Percentiles rank a stretch among this genome's conserved stretches.
Conservation (phyloP, 805 yeast species). For the Sugiyamaella boreocaroliniensis region DNA sequence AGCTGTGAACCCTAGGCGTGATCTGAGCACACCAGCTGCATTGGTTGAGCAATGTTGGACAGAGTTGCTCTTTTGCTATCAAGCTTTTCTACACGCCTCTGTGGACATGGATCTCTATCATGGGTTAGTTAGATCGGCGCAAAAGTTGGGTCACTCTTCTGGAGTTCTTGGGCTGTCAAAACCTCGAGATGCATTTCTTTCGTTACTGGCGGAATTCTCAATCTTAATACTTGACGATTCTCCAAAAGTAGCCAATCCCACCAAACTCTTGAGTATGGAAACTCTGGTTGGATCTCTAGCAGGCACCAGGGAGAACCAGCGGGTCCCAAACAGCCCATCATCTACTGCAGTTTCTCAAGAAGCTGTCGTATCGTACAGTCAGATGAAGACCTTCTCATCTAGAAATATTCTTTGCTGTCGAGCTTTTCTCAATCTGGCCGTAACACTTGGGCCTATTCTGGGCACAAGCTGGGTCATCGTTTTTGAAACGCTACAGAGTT, state of each 20-base stretch:
- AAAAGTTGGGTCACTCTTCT: constrained; percentile 72
- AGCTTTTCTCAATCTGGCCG: constrained; percentile 69
- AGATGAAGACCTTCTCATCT: constrained; percentile 26
- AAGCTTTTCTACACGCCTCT: constrained; percentile 53
- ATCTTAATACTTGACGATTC: constrained; percentile 10
- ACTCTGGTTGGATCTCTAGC: constrained; percentile 21
- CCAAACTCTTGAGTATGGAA: constrained; percentile 14
- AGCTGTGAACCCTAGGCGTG: background rate
- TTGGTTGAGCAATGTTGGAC: constrained; percentile 28
- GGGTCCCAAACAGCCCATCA: background rate
- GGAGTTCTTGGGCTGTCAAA: constrained; percentile 59
- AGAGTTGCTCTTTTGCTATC: constrained; percentile 39
- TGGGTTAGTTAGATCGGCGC: constrained; percentile 61
- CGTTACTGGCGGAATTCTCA: constrained; percentile 27
- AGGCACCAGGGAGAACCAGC: constrained; percentile 7
- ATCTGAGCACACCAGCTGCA: constrained; percentile 4
- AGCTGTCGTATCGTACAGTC: background rate
- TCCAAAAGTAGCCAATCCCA: constrained; percentile 5
- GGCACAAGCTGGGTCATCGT: constrained; percentile 59
- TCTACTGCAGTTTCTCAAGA: background rate
- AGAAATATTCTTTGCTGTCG: constrained; percentile 71
- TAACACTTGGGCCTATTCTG: constrained; percentile 73
- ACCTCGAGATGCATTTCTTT: constrained; percentile 51
- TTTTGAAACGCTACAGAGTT: constrained; percentile 43
- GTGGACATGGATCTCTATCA: constrained; percentile 69